Evolutionary conservation across 495 filamentous ascomycete genomes (phyloP).

Genomic region (Penicillium alfredii): DNA sequence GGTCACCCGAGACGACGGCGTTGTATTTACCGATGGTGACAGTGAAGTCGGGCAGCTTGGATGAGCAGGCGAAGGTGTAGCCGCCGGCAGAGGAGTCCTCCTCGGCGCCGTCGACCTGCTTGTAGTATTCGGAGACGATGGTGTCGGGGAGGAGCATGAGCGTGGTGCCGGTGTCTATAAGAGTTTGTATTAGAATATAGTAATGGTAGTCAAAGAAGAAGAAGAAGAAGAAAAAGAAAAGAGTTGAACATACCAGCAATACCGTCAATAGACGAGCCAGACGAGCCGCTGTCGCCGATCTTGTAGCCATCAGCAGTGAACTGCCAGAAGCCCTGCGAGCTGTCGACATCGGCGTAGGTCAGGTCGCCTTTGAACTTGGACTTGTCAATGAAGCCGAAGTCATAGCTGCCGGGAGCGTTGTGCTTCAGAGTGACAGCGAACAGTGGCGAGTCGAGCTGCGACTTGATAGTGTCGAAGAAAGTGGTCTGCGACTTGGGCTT

Average conservation of each 20-base stretch:
- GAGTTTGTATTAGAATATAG: neutral
- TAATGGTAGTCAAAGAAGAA: too few relatives aligned
- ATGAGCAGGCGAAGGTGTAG: constrained; percentile 61
- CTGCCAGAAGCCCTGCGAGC: constrained; percentile 61
- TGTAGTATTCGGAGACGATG: constrained; percentile 61
- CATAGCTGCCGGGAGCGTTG: constrained; percentile 57
- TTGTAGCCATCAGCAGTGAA: constrained; percentile 60
- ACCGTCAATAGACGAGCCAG: constrained; percentile 22
- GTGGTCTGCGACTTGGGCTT: constrained; percentile 55
- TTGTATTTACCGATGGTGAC: constrained; percentile 47
- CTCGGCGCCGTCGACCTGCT: constrained; percentile 44
- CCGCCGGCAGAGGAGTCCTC: constrained; percentile 50
- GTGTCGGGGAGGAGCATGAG: constrained; percentile 55
- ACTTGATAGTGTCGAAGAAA: constrained; percentile 67
- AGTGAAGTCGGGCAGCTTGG: constrained; percentile 56
- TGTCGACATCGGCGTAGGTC: constrained; percentile 54
- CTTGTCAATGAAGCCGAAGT: constrained; percentile 68
- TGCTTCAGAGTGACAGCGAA: constrained; percentile 67
- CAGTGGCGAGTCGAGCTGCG: constrained; percentile 50
- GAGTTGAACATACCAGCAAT: constrained; percentile 39
- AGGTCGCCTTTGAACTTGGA: constrained; percentile 58
- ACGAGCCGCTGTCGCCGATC: constrained; percentile 49
- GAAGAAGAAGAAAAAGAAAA: too few relatives aligned
- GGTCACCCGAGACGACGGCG: constrained; percentile 38
- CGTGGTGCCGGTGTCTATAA: constrained; percentile 61